Conservation (phyloP, 2,329 filamentous ascomycete genomes). For the Aspergillus glaucus region DNA sequence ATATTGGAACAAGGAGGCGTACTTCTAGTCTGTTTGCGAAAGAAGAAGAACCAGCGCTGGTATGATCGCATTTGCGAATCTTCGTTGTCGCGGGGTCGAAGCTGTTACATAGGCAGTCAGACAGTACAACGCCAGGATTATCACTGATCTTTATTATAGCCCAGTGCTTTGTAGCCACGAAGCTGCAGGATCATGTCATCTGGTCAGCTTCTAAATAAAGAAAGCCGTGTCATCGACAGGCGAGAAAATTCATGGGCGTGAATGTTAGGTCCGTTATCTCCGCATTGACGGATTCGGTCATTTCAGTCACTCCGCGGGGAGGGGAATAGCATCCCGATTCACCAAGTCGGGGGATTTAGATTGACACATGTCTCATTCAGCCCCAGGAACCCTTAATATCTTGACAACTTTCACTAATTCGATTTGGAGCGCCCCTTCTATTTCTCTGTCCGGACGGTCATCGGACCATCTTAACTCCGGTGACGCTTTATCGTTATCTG, state of each 20-base stretch:
- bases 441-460: too few relatives aligned
- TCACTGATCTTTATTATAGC: neutral
- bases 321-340: neutral
- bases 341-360: too few relatives aligned
- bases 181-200: neutral
- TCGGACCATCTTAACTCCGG: too few relatives aligned
- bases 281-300: slow-evolving; percentile 5
- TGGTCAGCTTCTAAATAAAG: slow-evolving; percentile 2
- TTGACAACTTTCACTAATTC: too few relatives aligned
- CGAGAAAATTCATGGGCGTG: slow-evolving; percentile 1
- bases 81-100: neutral
- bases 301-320: neutral
- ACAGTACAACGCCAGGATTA: neutral
- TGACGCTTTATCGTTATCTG: too few relatives aligned
- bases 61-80: slow-evolving; percentile 16
- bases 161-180: neutral
- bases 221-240: slow-evolving; percentile 7
- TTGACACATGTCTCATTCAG: too few relatives aligned
- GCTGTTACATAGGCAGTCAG: neutral
- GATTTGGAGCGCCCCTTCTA: too few relatives aligned
- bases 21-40: slow-evolving; percentile 12
- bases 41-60: slow-evolving; percentile 15
- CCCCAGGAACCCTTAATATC: too few relatives aligned
- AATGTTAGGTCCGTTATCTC: slow-evolving; percentile 18
- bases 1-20: slow-evolving; percentile 3